Conservation (phyloP, 2,329 filamentous ascomycete genomes). For the Fusarium sp. region DNA sequence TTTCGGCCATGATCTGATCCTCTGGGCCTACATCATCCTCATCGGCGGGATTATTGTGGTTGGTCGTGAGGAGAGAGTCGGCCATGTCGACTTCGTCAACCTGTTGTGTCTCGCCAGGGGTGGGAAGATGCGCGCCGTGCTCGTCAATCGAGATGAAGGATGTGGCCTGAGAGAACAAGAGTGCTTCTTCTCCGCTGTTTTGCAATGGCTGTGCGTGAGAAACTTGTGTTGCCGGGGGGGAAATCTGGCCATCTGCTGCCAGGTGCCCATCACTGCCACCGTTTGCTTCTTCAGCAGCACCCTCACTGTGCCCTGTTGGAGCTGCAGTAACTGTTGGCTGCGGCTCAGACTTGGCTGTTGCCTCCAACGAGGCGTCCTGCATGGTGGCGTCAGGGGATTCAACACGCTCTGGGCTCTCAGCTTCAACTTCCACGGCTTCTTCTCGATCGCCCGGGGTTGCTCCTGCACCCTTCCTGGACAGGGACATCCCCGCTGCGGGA, state of each 20-base stretch:
- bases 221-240: slow-evolving; percentile 43
- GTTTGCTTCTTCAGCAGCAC: slow-evolving; percentile 15
- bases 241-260: slow-evolving; percentile 37
- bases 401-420: slow-evolving; percentile 14
- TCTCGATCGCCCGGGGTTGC: slow-evolving; percentile 6
- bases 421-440: slow-evolving; percentile 7
- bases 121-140: slow-evolving; percentile 37
- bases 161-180: slow-evolving; percentile 25
- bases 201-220: slow-evolving; percentile 31
- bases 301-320: slow-evolving; percentile 13
- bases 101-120: slow-evolving; percentile 44
- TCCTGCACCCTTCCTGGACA: slow-evolving; percentile 8
- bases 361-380: slow-evolving; percentile 29
- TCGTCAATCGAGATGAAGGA: slow-evolving; percentile 23
- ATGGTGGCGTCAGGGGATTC: slow-evolving; percentile 37
- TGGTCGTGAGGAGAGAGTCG: slow-evolving; percentile 22
- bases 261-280: slow-evolving; percentile 17
- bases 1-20: slow-evolving; percentile 52
- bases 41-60: slow-evolving; percentile 24
- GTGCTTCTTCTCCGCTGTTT: slow-evolving; percentile 19
- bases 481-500: slow-evolving; percentile 13
- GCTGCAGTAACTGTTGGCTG: slow-evolving; percentile 7
- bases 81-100: slow-evolving; percentile 35
- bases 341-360: slow-evolving; percentile 6
- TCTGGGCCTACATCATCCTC: slow-evolving; percentile 47